Evolutionary conservation across 768 basidiomycete genomes (phyloP), one percentile per base, ranked within the genome.

Genomic region (Sporobolomyces pararoseus): DNA sequence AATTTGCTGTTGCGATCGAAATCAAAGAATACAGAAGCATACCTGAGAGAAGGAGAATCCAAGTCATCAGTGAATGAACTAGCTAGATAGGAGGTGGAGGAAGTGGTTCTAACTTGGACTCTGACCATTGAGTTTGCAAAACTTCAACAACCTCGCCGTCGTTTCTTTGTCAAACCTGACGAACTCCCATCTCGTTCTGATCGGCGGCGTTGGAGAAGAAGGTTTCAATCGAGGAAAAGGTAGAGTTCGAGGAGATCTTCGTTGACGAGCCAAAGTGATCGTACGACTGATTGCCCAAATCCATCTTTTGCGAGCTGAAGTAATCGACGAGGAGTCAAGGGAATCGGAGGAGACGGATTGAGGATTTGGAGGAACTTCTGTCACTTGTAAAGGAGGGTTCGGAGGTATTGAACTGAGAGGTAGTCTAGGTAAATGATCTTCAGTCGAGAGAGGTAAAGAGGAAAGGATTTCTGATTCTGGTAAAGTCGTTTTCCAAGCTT

Each of bases 1-100:
- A 32, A 51, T 63, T 66, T n/a, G 67, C 34, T 16, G 68, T 35
- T 4, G 67, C 29, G 29, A 69, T 52, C 2, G 72, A 27, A 14
- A 68, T 47, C 29, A 73, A 50, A 27, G 64, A 44, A 32, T 73
- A 73, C 13, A 68, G 60, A 17, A 73, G 64, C 72, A 73, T 73
- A 54, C 72, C 72, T 69, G 46, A 23, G 39, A 29, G 29, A 19
- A 25, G 6, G 12, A 39, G 57, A 13, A 5, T 13, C 29, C 23
- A 27, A 12, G 31, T 5, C 16, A 25, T 49, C n/a, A n/a, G 29
- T 27, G 27, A 1, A 12, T 39, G 50, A n/a, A 29, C 31, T 25
- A n/a, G n/a, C n/a, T n/a, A n/a, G n/a, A n/a, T n/a, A n/a, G 46
- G 7, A 6, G 23, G 9, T 0, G 23, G 27, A 14, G 6, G 21